Conservation (phyloP, 1,284 basidiomycete species). For the Vanrija humicola region DNA sequence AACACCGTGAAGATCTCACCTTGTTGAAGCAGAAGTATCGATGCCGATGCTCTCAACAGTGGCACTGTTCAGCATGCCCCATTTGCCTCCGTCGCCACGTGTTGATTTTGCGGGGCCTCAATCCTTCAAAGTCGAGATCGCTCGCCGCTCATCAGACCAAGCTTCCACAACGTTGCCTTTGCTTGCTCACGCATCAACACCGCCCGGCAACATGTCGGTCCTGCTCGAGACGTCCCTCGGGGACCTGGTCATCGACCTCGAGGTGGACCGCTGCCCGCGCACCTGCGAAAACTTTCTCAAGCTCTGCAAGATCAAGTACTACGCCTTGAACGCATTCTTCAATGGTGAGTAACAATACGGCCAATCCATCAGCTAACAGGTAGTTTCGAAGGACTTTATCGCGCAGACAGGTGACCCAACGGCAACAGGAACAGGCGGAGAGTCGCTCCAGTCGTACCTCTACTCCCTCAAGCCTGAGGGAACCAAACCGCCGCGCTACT, state of each 20-base stretch:
- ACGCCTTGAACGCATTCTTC: constrained; percentile 94
- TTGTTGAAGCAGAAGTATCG: no score
- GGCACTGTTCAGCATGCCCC: no score
- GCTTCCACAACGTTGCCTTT: not conserved
- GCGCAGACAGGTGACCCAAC: constrained; percentile 90
- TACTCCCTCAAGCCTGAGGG: constrained; percentile 52
- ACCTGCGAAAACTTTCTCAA: constrained; percentile 95
- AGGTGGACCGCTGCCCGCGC: constrained; percentile 83
- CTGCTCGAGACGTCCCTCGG: constrained; percentile 93
- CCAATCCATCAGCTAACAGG: not conserved
- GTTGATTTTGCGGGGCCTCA: not conserved
- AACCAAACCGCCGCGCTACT: constrained; percentile 63
- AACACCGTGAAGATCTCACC: no score
- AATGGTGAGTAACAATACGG: constrained; percentile 62
- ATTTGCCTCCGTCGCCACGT: no score
- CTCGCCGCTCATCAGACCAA: not conserved
- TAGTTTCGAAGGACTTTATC: constrained; percentile 93
- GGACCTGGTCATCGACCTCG: constrained; percentile 92
- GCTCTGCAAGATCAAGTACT: constrained; percentile 93
- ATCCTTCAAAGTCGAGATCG: not conserved
- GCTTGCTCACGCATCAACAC: not conserved
- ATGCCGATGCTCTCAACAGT: no score
- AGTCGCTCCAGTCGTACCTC: constrained; percentile 65
- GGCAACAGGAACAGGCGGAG: constrained; percentile 89
- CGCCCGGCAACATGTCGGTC: constrained; percentile 71